Evolutionary conservation across 2,329 filamentous ascomycete genomes (phyloP).

Genomic region (Phaeosphaeria sp.): DNA sequence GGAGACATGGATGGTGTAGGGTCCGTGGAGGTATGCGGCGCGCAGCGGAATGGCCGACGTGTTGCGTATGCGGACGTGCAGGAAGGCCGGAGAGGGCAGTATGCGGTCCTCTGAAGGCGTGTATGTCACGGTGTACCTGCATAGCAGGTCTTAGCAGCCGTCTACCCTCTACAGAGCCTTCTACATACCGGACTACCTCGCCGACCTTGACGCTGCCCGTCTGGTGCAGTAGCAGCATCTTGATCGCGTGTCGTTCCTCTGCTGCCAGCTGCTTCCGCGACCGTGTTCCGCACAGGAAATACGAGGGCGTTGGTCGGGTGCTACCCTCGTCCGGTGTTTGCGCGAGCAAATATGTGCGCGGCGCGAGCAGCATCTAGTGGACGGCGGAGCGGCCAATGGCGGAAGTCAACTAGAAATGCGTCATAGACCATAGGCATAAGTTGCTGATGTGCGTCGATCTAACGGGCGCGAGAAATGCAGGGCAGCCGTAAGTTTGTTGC

Average conservation of each 20-base stretch:
- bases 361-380: conserved; percentile 50
- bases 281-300: conserved; percentile 37
- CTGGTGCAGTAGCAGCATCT: conserved; percentile 91
- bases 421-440: conserved; percentile 22
- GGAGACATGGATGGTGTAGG: conserved; percentile 87
- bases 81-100: conserved; percentile 79
- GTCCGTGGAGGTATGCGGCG: conserved; percentile 94
- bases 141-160: conserved; percentile 12
- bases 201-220: conserved; percentile 91
- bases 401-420: conserved; percentile 14
- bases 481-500: background rate
- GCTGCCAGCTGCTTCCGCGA: conserved; percentile 43
- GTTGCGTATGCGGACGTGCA: conserved; percentile 90
- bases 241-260: conserved; percentile 41
- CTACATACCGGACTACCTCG: conserved; percentile 81
- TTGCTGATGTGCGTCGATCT: conserved; percentile 8
- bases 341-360: conserved; percentile 48
- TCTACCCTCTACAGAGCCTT: conserved; percentile 1
- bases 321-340: conserved; percentile 44
- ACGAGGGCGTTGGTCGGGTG: conserved; percentile 38
- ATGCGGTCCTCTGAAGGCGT: conserved; percentile 88
- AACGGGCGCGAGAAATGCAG: background rate
- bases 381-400: conserved; percentile 24
- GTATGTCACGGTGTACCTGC: conserved; percentile 83
- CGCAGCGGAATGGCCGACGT: conserved; percentile 88